Evolutionary conservation across 345 rosid genomes (phyloP), one percentile per base, ranked within the genome.

Genomic region (Dipteronia dyeriana): DNA sequence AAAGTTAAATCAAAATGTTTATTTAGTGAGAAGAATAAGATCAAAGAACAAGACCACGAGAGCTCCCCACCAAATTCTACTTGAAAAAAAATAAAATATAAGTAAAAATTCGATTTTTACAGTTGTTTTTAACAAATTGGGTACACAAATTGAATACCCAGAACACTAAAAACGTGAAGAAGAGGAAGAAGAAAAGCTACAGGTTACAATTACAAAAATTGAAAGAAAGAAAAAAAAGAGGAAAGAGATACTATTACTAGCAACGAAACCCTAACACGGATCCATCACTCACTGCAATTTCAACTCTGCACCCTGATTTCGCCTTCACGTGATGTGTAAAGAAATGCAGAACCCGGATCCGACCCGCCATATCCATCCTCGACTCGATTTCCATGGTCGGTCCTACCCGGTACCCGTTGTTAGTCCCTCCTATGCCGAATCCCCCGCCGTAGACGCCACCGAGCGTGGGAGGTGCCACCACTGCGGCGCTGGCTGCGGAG

Each of bases 301-400:
- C 87, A 53, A 94, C 92, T 76, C 91, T 83, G 82, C 99, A 97
- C 11, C 68, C 88, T 25, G 92, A 73, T 71, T 85, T 90, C 2
- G 93, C 90, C 63, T 86, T 85, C 79, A 91, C 91, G 49, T 90
- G 94, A 72, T 97, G 99, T 0, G 97, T 92, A 74, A 97, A 91
- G 71, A 97, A 82, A 53, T 88, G 88, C 82, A 97, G 57, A 3
- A 97, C 93, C 82, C 92, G 88, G 41, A 94, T 92, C 87, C 98
- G 92, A 81, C 99, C 99, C 77, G 74, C 94, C 86, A 88, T 83
- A 66, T 81, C 86, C 86, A 87, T 89, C 82, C 82, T 84, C 59
- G 97, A 91, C 85, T 91, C 91, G 17, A 96, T 91, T 90, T 96
- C 97, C 92, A 92, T 77, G 29, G 92, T 88, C n/a, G 99, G 96